Evolutionary conservation across 2,329 filamentous ascomycete genomes (phyloP).

Genomic region (Talaromyces sp.): DNA sequence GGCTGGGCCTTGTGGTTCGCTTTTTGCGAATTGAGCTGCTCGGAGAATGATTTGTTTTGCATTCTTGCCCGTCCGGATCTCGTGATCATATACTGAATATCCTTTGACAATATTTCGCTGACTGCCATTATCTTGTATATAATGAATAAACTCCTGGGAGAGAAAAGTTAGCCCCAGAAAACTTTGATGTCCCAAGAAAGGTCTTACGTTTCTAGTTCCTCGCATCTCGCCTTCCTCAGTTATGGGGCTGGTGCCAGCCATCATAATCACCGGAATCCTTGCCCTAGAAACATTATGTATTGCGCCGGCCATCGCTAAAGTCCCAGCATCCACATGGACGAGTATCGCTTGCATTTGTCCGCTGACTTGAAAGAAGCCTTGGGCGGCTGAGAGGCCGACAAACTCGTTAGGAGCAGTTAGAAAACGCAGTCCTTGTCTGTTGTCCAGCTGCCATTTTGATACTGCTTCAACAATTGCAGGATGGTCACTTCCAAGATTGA

Average conservation of each 20-base stretch:
- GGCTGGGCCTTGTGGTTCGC: not conserved
- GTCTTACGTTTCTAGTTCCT: not conserved
- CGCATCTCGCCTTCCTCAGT: not conserved
- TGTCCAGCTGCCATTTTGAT: conserved; percentile 2
- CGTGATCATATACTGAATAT: not conserved
- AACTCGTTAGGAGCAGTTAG: not conserved
- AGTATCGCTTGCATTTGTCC: not conserved
- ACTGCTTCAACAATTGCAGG: conserved; percentile 1
- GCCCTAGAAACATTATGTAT: conserved; percentile 4
- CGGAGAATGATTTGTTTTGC: not conserved
- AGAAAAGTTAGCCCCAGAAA: not conserved
- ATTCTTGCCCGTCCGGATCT: not conserved
- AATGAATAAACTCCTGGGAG: not conserved
- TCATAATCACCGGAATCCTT: not conserved
- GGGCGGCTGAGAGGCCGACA: not conserved
- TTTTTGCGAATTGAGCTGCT: not conserved
- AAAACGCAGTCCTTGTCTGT: not conserved
- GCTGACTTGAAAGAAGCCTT: not conserved
- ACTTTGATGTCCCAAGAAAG: not conserved
- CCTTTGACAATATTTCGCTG: not conserved
- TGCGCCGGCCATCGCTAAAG: not conserved
- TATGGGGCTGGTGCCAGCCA: conserved; percentile 2
- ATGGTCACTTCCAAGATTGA: not conserved
- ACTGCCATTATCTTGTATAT: not conserved
- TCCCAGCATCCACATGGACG: not conserved